Conservation (phyloP, 768 basidiomycete genomes). For the Hypholoma sublateritium region DNA sequence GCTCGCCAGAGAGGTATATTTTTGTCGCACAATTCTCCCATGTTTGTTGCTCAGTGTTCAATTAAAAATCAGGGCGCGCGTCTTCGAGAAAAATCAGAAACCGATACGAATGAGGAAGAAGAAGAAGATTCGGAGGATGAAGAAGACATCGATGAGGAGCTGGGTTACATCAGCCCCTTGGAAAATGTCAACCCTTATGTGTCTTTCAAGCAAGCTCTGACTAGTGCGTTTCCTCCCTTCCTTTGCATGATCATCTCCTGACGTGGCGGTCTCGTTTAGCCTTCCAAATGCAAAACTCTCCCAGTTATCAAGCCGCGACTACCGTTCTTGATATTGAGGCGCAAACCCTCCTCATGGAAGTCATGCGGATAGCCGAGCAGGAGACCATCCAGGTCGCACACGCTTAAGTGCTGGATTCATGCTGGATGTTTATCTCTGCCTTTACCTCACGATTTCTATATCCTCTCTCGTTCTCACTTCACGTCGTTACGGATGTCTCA, state of each 20-base stretch:
- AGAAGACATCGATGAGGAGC: conserved; percentile 72
- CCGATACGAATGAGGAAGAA: conserved; percentile 50
- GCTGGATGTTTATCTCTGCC: conserved; percentile 1
- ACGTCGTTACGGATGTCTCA: not conserved
- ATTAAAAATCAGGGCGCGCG: conserved; percentile 58
- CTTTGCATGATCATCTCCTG: not conserved
- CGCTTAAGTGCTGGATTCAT: conserved; percentile 17
- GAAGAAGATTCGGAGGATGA: conserved; percentile 54
- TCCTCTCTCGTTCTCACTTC: not conserved
- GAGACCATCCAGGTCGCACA: conserved; percentile 19
- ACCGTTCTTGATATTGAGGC: conserved; percentile 72
- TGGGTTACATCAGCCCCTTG: conserved; percentile 82
- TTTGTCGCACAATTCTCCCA: conserved; percentile 11
- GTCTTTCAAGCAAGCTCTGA: conserved; percentile 76
- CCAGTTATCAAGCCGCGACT: conserved; percentile 70
- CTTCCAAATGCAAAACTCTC: conserved; percentile 73
- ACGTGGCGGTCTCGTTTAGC: conserved; percentile 35
- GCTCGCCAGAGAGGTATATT: conserved; percentile 74
- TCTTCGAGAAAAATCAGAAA: conserved; percentile 62
- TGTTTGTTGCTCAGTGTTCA: conserved; percentile 12
- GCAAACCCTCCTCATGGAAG: conserved; percentile 81
- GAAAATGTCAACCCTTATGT: conserved; percentile 78
- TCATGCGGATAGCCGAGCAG: conserved; percentile 71
- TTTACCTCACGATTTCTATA: not conserved
- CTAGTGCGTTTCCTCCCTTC: conserved; percentile 44